phyloP scores from a whole-genome alignment of 768 basidiomycete species.

The Amanita polypyramis region DNA sequence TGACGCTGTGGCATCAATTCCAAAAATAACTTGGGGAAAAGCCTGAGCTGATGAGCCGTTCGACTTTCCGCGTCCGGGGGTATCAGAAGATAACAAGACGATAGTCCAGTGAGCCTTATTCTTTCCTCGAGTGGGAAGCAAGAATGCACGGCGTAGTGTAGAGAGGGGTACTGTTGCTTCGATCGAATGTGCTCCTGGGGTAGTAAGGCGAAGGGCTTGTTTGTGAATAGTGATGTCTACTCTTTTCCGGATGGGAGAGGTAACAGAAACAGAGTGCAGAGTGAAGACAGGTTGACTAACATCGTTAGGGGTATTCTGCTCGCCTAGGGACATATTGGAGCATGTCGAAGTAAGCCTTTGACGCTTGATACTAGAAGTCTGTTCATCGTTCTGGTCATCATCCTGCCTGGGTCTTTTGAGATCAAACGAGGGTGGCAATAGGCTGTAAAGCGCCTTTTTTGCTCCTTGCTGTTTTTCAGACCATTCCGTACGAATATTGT shows the following conservation, averaged over 20 bases:
- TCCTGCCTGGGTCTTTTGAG: slow-evolving; percentile 28
- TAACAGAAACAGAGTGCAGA: slow-evolving; percentile 55
- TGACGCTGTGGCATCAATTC: slow-evolving; percentile 48
- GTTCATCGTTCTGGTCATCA: slow-evolving; percentile 15
- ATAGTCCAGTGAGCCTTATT: slow-evolving; percentile 64
- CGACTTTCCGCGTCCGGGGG: slow-evolving; percentile 31
- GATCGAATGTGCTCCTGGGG: slow-evolving; percentile 35
- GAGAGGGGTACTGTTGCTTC: slow-evolving; percentile 44
- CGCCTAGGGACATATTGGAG: slow-evolving; percentile 6
- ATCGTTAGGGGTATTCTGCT: slow-evolving; percentile 10
- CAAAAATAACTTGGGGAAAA: slow-evolving; percentile 56
- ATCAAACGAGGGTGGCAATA: slow-evolving; percentile 17
- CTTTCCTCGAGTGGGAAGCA: slow-evolving; percentile 69
- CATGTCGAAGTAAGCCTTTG: slow-evolving; percentile 17
- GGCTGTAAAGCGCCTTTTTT: slow-evolving; percentile 18
- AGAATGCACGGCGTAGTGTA: slow-evolving; percentile 47
- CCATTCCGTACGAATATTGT: slow-evolving; percentile 21
- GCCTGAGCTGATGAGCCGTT: slow-evolving; percentile 21
- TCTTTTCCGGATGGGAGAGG: slow-evolving; percentile 69
- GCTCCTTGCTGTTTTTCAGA: slow-evolving; percentile 23
- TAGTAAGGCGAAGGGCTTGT: slow-evolving; percentile 38
- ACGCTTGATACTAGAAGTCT: slow-evolving; percentile 22
- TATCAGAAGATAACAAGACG: slow-evolving; percentile 48
- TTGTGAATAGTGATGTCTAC: slow-evolving; percentile 52
- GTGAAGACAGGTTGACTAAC: slow-evolving; percentile 43